A percentile compares a stretch with the other conserved stretches of the same genome.
Evolutionary conservation across 768 basidiomycete genomes (phyloP).

Genomic region (Termitomyces bulborhizus): DNA sequence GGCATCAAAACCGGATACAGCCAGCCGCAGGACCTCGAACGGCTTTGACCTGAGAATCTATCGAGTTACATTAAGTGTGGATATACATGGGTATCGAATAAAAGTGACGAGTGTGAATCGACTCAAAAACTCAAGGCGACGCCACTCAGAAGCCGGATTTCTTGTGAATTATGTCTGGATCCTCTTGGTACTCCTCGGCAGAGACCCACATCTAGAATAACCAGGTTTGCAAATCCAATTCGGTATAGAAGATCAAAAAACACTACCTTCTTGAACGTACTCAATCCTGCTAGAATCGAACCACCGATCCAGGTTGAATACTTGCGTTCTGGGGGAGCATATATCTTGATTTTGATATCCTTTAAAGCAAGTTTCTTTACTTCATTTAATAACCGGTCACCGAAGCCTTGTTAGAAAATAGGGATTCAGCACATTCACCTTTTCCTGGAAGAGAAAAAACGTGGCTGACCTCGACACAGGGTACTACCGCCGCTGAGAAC

Average conservation of each 20-base stretch:
- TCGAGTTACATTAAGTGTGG: conserved; percentile 3
- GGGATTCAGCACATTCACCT: conserved; percentile 6
- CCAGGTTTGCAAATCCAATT: conserved; percentile 9
- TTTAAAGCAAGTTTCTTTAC: conserved; percentile 94
- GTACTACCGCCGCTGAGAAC: conserved; percentile 97
- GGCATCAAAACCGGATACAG: background rate
- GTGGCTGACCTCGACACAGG: conserved; percentile 73
- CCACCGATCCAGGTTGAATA: conserved; percentile 98
- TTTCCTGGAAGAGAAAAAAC: background rate
- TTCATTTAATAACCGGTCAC: conserved; percentile 92
- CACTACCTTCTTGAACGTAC: conserved; percentile 92
- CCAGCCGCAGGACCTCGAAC: background rate
- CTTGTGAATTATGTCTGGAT: conserved; percentile 97
- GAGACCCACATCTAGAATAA: conserved; percentile 93
- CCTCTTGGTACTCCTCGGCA: conserved; percentile 98
- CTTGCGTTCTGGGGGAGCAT: conserved; percentile 98
- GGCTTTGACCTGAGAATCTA: background rate
- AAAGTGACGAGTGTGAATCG: conserved; percentile 5
- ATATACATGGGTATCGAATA: conserved; percentile 25
- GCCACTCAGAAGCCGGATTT: conserved; percentile 71
- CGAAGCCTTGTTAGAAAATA: conserved; percentile 56
- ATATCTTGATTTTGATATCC: conserved; percentile 98
- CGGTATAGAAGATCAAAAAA: background rate
- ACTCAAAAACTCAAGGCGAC: conserved; percentile 14
- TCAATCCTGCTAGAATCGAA: conserved; percentile 91